Conservation (phyloP, 1,139 yeast species). For the Scheffersomyces parashehatae region DNA sequence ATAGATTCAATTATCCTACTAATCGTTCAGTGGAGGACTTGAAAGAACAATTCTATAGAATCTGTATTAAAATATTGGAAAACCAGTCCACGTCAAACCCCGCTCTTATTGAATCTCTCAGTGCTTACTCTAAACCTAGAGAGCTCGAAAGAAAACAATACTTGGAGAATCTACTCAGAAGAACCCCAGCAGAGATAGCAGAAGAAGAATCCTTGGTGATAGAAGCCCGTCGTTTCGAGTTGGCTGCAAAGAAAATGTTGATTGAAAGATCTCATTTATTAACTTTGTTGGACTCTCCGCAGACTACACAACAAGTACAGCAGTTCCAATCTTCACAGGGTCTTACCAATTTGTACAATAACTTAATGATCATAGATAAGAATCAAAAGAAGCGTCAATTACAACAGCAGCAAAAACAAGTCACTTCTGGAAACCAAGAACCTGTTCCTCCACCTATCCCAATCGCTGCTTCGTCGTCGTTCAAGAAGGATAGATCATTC, state of each 20-base stretch:
- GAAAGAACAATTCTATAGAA: conserved; percentile 73
- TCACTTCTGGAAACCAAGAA: conserved; percentile 24
- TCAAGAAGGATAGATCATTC: conserved; percentile 51
- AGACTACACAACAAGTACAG: conserved; percentile 69
- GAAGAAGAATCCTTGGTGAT: conserved; percentile 94
- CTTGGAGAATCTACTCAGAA: conserved; percentile 67
- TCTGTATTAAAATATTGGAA: conserved; percentile 37
- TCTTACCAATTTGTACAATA: conserved; percentile 78
- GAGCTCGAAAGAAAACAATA: conserved; percentile 83
- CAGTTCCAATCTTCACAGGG: conserved; percentile 90
- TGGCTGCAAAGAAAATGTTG: conserved; percentile 88
- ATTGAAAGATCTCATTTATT: conserved; percentile 79
- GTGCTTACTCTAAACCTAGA: conserved; percentile 60
- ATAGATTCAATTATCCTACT: conserved; percentile 56
- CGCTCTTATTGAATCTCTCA: conserved; percentile 48
- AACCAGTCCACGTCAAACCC: conserved; percentile 52
- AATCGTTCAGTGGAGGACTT: conserved; percentile 68
- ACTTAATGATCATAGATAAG: conserved; percentile 77
- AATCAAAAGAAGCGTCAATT: conserved; percentile 45
- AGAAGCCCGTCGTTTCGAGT: conserved; percentile 89
- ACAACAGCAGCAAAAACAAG: conserved; percentile 43
- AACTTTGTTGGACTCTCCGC: conserved; percentile 85
- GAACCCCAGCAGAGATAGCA: conserved; percentile 96
- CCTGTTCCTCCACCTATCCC: conserved; percentile 64
- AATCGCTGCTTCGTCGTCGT: conserved; percentile 53